Conservation (phyloP, 2,329 filamentous ascomycete species). For the Cladosporium sp. region DNA sequence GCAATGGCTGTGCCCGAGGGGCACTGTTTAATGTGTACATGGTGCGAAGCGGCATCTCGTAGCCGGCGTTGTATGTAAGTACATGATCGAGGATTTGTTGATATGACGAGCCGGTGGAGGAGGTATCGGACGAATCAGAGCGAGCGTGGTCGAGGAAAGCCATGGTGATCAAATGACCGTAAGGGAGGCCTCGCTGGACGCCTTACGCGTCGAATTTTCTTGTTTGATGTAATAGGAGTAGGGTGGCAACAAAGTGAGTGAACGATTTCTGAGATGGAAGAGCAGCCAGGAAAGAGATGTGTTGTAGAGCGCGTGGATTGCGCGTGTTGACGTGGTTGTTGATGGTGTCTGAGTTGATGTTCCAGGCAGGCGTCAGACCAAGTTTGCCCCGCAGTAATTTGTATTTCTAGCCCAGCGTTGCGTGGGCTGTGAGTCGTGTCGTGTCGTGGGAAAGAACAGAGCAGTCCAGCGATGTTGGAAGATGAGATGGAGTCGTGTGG, state of each 20-base stretch:
- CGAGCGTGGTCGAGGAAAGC: conserved; percentile 24
- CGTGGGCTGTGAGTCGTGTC: not conserved
- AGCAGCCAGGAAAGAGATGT: not conserved
- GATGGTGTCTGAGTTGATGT: conserved; percentile 16
- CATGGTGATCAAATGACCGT: conserved; percentile 1
- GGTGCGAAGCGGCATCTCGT: conserved; percentile 66
- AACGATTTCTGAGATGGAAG: not conserved
- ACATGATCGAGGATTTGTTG: conserved; percentile 58
- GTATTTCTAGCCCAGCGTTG: not conserved
- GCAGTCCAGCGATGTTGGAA: not conserved
- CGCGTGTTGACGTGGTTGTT: conserved; percentile 15
- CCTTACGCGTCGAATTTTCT: not conserved
- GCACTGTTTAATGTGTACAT: conserved; percentile 68
- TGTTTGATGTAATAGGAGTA: not conserved
- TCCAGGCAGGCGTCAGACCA: not conserved
- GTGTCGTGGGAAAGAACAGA: not conserved
- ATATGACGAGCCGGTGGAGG: conserved; percentile 46
- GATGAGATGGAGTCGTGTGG: not conserved
- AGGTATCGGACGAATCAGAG: conserved; percentile 29
- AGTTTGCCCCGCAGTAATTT: conserved; percentile 10
- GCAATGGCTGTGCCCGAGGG: conserved; percentile 47
- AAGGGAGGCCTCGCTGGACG: conserved; percentile 4
- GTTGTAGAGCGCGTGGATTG: not conserved
- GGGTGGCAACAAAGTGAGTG: not conserved
- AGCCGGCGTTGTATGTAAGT: conserved; percentile 61